These are phyloP conservation scores for Gastroboletus turbinatus DNA, from an alignment of 1,284 basidiomycete genomes.

Conservation along the genomic window DNA sequence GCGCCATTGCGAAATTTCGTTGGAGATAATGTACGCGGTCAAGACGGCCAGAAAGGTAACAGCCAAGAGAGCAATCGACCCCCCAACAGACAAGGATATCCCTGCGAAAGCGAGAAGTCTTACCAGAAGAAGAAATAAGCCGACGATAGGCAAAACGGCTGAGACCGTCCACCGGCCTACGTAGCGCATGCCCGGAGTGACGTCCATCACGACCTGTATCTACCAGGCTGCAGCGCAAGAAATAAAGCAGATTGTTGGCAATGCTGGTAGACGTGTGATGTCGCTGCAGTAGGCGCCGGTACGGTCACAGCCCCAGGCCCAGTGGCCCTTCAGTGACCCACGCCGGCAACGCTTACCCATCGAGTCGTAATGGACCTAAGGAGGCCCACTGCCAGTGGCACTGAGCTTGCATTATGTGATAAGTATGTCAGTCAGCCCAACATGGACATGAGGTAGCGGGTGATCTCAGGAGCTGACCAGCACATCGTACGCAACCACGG, in stretches of 20 bases:
- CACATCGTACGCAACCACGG: not conserved
- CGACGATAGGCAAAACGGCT: constrained; percentile 10
- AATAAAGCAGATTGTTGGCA: not conserved
- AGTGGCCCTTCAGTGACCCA: too few species aligned
- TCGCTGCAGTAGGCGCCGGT: too few species aligned
- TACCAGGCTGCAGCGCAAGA: not conserved
- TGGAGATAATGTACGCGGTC: constrained; percentile 1
- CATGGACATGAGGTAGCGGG: not conserved
- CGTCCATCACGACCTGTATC: constrained; percentile 12
- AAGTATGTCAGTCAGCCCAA: not conserved
- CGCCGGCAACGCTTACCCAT: too few species aligned
- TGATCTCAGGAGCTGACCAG: not conserved
- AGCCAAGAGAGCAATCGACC: constrained; percentile 5
- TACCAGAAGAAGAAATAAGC: constrained; percentile 13
- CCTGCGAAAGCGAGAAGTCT: constrained; percentile 9
- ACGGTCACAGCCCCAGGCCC: too few species aligned
- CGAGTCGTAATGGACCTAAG: too few species aligned
- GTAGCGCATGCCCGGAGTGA: constrained; percentile 27
- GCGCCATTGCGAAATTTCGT: constrained; percentile 13
- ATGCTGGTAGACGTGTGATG: not conserved
- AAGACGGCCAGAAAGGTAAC: constrained; percentile 2
- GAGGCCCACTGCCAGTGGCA: too few species aligned
- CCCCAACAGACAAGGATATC: constrained; percentile 10
- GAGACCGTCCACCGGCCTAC: constrained; percentile 13
- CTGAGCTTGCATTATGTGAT: too few species aligned